These are phyloP conservation scores for Paulownia fortunei DNA, from an alignment of 257 asterid species.

Conservation along the genomic window DNA sequence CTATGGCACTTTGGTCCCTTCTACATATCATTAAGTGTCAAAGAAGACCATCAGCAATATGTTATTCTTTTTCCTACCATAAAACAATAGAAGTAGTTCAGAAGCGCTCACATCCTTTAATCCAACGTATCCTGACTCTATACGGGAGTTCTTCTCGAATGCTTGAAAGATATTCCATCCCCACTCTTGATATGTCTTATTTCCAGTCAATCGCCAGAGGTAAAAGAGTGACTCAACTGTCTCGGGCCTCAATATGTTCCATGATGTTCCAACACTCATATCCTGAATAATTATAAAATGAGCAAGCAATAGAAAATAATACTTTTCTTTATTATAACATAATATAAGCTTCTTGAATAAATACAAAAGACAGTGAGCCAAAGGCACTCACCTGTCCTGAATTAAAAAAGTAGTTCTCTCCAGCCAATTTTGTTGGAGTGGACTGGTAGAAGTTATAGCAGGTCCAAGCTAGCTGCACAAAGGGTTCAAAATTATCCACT, in stretches of 20 bases:
- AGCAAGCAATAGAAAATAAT: neutral
- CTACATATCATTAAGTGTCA: neutral
- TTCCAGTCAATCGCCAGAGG: constrained; percentile 99
- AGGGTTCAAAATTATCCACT: constrained; percentile 34
- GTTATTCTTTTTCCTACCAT: neutral
- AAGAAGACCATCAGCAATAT: constrained; percentile 3
- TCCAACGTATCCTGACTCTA: constrained; percentile 95
- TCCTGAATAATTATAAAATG: constrained; percentile 57
- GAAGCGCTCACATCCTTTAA: constrained; percentile 85
- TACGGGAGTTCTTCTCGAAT: constrained; percentile 94
- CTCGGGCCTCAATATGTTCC: constrained; percentile 99
- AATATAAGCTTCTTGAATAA: constrained; percentile 12
- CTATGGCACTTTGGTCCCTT: neutral
- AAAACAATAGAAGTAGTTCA: neutral
- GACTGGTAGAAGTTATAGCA: constrained; percentile 98
- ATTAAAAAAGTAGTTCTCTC: constrained; percentile 91
- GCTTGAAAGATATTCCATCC: constrained; percentile 99
- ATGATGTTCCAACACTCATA: constrained; percentile 97
- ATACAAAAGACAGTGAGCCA: constrained; percentile 6
- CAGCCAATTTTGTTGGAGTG: constrained; percentile 98
- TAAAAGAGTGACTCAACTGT: constrained; percentile 98
- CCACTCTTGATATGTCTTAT: constrained; percentile 98
- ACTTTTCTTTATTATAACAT: neutral
- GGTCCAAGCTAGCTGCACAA: constrained; percentile 95
- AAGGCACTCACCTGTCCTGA: constrained; percentile 68